Conservation (phyloP, 2,329 filamentous ascomycete species). For the Hypoxylon sp. region DNA sequence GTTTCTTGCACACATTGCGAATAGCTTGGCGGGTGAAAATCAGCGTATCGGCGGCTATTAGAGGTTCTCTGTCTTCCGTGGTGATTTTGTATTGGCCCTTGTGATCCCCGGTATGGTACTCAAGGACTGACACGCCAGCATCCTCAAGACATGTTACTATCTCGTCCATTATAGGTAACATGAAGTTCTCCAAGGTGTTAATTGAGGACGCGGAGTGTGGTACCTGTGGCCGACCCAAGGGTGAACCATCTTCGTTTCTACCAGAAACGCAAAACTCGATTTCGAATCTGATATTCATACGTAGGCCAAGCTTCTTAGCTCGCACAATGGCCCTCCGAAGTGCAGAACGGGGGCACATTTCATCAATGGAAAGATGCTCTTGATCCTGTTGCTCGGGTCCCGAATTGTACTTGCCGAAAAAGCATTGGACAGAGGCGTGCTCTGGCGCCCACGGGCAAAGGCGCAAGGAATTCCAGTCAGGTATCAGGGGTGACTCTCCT, state of each 20-base stretch:
- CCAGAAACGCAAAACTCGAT: neutral
- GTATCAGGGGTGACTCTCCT: neutral
- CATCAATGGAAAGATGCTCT: neutral
- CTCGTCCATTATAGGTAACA: neutral
- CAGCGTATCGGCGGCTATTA: neutral
- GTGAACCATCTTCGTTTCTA: neutral
- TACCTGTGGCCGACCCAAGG: neutral
- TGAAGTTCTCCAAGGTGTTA: neutral
- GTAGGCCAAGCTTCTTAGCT: neutral
- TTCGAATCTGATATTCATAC: neutral
- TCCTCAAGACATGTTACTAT: neutral
- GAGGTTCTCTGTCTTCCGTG: neutral
- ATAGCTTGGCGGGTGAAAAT: neutral
- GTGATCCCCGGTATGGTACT: neutral
- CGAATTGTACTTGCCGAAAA: neutral
- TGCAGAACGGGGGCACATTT: neutral
- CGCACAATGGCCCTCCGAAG: neutral
- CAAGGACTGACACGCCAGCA: neutral
- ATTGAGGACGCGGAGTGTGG: neutral
- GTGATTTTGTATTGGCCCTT: neutral
- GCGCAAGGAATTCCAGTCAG: neutral
- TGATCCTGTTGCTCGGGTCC: neutral
- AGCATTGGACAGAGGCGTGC: neutral
- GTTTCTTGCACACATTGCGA: neutral
- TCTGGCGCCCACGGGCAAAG: neutral